These are phyloP conservation scores for Globisporangium barbulae DNA, from an alignment of 352 stramenopile genomes.

Conservation along the genomic window DNA sequence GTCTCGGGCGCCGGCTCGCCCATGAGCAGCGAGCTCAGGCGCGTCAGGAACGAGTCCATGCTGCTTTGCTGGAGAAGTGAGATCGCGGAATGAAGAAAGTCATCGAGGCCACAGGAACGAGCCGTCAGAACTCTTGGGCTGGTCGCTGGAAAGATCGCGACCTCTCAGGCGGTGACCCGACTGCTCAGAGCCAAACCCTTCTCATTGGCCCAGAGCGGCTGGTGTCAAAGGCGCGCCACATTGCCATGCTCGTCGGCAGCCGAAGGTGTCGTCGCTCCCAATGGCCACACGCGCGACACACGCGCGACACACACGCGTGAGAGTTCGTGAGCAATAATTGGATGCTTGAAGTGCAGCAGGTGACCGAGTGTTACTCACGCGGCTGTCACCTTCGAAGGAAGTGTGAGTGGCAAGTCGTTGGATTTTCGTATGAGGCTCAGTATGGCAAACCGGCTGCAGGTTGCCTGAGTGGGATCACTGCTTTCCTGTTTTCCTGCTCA, in stretches of 20 bases:
- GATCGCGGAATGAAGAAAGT: slow-evolving; percentile 3
- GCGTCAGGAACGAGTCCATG: slow-evolving; percentile 62
- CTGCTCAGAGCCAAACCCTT: neutral
- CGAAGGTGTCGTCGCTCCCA: neutral
- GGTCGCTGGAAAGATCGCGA: slow-evolving; percentile 13
- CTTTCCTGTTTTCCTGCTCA: too few relatives aligned
- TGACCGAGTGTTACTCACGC: neutral
- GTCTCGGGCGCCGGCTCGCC: slow-evolving; percentile 53
- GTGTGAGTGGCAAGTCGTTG: neutral
- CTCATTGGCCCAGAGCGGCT: too few relatives aligned
- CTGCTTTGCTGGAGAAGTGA: neutral
- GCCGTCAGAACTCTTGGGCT: neutral
- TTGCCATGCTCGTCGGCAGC: neutral
- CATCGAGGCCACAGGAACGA: neutral
- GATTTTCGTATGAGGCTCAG: neutral
- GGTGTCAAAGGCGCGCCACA: neutral
- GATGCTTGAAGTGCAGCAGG: neutral
- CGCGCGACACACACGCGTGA: neutral
- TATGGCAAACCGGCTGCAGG: neutral
- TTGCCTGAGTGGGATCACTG: neutral
- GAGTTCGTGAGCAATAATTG: neutral
- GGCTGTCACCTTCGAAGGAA: slow-evolving; percentile 1
- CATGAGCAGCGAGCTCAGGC: slow-evolving; percentile 42
- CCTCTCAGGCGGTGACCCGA: neutral
- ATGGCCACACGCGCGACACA: neutral